These are phyloP conservation scores for Claviceps spartinae DNA, from an alignment of 2,329 filamentous ascomycete genomes.

Conservation along the genomic window DNA sequence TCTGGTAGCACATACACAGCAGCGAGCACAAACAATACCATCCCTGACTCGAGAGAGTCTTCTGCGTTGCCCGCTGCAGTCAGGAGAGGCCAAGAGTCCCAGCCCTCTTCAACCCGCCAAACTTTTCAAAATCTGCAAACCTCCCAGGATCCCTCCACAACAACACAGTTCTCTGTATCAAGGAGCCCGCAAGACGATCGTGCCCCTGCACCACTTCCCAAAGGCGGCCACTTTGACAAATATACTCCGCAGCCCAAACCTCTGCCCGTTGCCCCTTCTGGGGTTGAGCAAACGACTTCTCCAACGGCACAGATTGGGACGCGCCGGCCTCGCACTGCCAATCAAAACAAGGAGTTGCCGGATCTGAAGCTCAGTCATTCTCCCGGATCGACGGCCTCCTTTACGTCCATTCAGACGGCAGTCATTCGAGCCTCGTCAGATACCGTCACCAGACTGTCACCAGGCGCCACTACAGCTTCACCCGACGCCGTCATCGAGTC, in stretches of 20 bases:
- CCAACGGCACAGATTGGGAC: slow-evolving; percentile 30
- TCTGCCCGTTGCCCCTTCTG: slow-evolving; percentile 5
- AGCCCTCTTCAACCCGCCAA: not conserved
- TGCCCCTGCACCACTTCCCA: slow-evolving; percentile 12
- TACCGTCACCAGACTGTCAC: not conserved
- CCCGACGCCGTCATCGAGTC: not conserved
- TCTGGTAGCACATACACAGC: slow-evolving; percentile 6
- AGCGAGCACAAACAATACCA: slow-evolving; percentile 1
- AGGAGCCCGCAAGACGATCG: not conserved
- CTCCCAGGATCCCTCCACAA: too few species aligned
- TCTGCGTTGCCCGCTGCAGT: not conserved
- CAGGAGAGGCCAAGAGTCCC: not conserved
- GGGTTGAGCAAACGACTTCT: slow-evolving; percentile 14
- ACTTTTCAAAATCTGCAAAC: too few species aligned
- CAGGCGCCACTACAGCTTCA: not conserved
- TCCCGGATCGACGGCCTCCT: slow-evolving; percentile 35
- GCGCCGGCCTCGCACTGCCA: slow-evolving; percentile 35
- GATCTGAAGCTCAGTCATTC: slow-evolving; percentile 35
- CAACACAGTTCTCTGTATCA: not conserved
- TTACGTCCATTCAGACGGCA: slow-evolving; percentile 6
- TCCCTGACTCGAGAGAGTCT: not conserved
- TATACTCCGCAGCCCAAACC: slow-evolving; percentile 6
- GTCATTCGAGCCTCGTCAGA: not conserved
- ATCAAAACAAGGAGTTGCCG: slow-evolving; percentile 31
- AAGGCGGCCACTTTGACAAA: slow-evolving; percentile 12